A percentile compares a stretch with the other conserved stretches of the same genome.
Conservation (phyloP, 331 rosid species). For the Rhamnella rubrinervis region DNA sequence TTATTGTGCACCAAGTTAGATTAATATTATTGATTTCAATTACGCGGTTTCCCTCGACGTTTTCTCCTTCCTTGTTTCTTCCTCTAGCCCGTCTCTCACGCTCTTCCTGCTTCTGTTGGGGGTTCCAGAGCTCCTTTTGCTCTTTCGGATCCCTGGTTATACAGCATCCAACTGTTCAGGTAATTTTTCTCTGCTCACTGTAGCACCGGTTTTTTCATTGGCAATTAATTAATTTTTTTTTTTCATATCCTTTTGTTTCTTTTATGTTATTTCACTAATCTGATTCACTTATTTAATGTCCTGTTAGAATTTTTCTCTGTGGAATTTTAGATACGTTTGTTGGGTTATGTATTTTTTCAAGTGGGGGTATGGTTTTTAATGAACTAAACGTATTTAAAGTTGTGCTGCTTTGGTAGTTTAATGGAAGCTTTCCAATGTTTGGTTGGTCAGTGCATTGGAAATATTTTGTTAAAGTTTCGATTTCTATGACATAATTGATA, state of each 20-base stretch:
- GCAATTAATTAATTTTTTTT: not conserved
- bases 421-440: not conserved
- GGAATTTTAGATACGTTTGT: not conserved
- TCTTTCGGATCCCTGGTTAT: constrained; percentile 16
- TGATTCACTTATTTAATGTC: not conserved
- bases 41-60: constrained; percentile 13
- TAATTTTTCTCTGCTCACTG: constrained; percentile 9
- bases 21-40: constrained; percentile 5
- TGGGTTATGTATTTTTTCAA: not conserved
- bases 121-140: constrained; percentile 20
- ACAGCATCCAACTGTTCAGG: constrained; percentile 10
- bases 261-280: constrained; percentile 15
- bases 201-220: not conserved
- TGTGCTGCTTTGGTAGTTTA: not conserved
- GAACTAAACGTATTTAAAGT: not conserved
- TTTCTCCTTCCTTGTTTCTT: not conserved
- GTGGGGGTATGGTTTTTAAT: not conserved
- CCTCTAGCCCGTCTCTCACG: not conserved
- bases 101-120: constrained; percentile 10
- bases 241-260: not conserved
- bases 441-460: not conserved
- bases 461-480: not conserved
- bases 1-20: not conserved
- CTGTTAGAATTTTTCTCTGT: constrained; percentile 1
- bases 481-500: not conserved